phyloP scores from a whole-genome alignment of 1,284 basidiomycete genomes.

The Trametes sp. region DNA sequence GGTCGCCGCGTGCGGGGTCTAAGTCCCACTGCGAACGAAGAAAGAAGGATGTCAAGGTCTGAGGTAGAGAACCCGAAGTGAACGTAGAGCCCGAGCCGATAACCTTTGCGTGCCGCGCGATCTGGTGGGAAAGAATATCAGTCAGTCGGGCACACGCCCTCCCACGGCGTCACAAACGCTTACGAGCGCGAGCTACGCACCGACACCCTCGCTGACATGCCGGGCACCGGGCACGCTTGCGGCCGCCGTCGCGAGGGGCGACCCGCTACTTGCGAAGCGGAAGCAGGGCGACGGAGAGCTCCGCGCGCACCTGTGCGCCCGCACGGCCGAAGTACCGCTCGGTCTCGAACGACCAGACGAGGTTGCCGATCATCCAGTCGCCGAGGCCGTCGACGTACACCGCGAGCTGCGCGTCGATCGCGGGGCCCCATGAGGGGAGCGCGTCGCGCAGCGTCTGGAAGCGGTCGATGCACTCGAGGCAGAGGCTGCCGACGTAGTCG shows the following conservation, averaged over 20 bases:
- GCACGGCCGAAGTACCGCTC: slow-evolving; percentile 49
- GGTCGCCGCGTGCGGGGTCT: neutral
- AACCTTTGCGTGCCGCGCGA: slow-evolving; percentile 9
- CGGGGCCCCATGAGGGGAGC: slow-evolving; percentile 48
- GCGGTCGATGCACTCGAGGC: slow-evolving; percentile 46
- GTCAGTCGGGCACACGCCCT: slow-evolving; percentile 2
- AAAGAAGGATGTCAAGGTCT: neutral
- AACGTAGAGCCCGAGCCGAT: neutral
- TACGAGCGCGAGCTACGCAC: neutral
- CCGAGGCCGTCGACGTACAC: slow-evolving; percentile 47
- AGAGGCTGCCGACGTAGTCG: slow-evolving; percentile 50
- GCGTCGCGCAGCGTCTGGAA: slow-evolving; percentile 43
- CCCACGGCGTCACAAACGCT: slow-evolving; percentile 8
- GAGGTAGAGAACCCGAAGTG: neutral
- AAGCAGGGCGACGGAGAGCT: slow-evolving; percentile 44
- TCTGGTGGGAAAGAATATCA: slow-evolving; percentile 9
- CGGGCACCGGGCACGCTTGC: no score
- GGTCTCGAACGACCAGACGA: slow-evolving; percentile 53
- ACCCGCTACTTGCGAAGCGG: slow-evolving; percentile 36
- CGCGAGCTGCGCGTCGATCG: slow-evolving; percentile 45
- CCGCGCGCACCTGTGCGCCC: slow-evolving; percentile 44
- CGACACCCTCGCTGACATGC: neutral
- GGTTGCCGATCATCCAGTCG: slow-evolving; percentile 51
- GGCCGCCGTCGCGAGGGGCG: neutral
- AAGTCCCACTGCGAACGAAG: neutral